These are phyloP conservation scores for Trametes versicolor DNA, from an alignment of 1,284 basidiomycete species.

Conservation along the genomic window DNA sequence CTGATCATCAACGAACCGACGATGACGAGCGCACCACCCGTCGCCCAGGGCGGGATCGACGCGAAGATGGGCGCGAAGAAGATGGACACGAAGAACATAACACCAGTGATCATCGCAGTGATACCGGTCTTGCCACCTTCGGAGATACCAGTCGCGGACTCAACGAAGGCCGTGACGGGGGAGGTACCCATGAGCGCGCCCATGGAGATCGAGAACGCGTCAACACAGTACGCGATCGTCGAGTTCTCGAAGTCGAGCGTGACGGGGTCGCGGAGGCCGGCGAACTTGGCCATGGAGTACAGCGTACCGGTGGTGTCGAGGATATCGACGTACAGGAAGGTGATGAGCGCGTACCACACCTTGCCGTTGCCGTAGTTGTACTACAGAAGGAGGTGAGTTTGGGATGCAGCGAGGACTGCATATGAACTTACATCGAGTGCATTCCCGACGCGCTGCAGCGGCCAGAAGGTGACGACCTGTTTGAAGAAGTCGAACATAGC, in stretches of 20 bases:
- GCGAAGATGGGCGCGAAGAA: slow-evolving; percentile 94
- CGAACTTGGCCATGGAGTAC: slow-evolving; percentile 93
- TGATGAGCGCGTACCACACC: slow-evolving; percentile 89
- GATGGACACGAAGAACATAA: slow-evolving; percentile 86
- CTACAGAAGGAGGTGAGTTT: slow-evolving; percentile 42
- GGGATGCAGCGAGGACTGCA: background rate
- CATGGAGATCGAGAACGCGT: slow-evolving; percentile 85
- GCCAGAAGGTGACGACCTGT: slow-evolving; percentile 83
- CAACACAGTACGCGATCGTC: slow-evolving; percentile 86
- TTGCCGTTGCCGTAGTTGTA: slow-evolving; percentile 71
- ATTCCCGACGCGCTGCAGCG: slow-evolving; percentile 68
- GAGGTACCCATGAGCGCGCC: slow-evolving; percentile 88
- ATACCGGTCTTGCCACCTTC: slow-evolving; percentile 93
- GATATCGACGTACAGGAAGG: slow-evolving; percentile 92
- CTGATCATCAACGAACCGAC: slow-evolving; percentile 92
- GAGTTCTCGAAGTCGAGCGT: slow-evolving; percentile 91
- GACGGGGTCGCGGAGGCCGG: slow-evolving; percentile 86
- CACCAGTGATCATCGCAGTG: slow-evolving; percentile 78
- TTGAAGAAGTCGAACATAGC: slow-evolving; percentile 88
- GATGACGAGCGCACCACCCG: slow-evolving; percentile 87
- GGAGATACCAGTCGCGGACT: slow-evolving; percentile 82
- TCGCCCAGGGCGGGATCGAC: slow-evolving; percentile 89
- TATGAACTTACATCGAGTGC: slow-evolving; percentile 66
- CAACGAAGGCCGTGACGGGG: slow-evolving; percentile 90
- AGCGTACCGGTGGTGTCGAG: slow-evolving; percentile 74